These are phyloP conservation scores for Coemansia sp. DNA, from an alignment of 192 early-diverging fungal species.

Conservation along the genomic window DNA sequence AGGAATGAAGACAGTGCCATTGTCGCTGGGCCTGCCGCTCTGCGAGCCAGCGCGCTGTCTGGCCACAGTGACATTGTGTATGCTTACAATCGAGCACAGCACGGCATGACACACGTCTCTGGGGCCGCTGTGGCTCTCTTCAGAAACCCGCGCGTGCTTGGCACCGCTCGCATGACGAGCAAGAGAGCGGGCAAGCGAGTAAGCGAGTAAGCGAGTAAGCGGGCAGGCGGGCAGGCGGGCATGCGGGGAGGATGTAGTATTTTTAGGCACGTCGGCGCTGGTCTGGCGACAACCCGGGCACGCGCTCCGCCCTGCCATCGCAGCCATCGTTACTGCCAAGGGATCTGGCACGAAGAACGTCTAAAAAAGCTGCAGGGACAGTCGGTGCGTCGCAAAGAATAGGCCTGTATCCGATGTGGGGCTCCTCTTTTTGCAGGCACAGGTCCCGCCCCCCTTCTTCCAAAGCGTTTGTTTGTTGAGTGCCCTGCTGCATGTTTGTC, in stretches of 20 bases:
- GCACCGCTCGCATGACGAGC: neutral
- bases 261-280: neutral
- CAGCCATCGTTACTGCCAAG: neutral
- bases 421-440: neutral
- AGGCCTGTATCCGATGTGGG: neutral
- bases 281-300: neutral
- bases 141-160: neutral
- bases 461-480: neutral
- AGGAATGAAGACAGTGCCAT: neutral
- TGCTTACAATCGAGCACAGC: neutral
- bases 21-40: neutral
- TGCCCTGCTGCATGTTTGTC: neutral
- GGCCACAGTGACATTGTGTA: neutral
- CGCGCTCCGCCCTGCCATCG: neutral
- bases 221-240: neutral
- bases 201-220: neutral
- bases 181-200: neutral
- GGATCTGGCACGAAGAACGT: neutral
- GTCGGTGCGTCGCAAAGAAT: neutral
- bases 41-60: neutral
- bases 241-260: neutral
- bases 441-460: neutral
- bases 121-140: neutral
- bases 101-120: neutral
- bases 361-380: conserved; percentile 4